Conservation (phyloP, 345 rosid genomes). For the Acer saccharum region DNA sequence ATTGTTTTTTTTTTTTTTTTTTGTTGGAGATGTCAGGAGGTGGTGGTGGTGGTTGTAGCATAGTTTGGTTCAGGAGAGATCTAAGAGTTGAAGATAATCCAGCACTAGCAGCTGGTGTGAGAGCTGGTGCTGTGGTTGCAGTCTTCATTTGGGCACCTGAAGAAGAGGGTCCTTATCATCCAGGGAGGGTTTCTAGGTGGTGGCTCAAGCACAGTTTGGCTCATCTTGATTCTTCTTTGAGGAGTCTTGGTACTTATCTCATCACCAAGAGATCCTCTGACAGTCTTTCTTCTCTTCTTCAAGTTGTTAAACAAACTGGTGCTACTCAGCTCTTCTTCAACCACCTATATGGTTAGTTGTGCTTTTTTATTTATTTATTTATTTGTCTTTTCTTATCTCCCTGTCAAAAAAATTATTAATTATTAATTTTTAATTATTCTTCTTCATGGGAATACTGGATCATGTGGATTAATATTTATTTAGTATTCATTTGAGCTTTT, state of each 20-base stretch:
- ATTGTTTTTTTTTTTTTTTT: no score
- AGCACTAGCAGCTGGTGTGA: conserved; percentile 88
- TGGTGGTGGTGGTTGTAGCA: conserved; percentile 78
- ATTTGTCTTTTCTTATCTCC: not conserved
- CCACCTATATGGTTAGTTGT: conserved; percentile 86
- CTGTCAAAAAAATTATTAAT: not conserved
- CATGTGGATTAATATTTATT: conserved; percentile 20
- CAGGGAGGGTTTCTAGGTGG: conserved; percentile 99
- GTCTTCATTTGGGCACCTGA: conserved; percentile 94
- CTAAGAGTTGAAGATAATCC: conserved; percentile 96
- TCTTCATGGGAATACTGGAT: conserved; percentile 19
- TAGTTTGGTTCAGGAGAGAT: conserved; percentile 99
- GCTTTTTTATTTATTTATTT: conserved; percentile 4
- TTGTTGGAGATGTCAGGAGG: conserved; percentile 58
- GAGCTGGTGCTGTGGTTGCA: conserved; percentile 82
- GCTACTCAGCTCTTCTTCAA: conserved; percentile 95
- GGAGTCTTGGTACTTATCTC: conserved; percentile 82
- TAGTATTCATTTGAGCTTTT: not conserved
- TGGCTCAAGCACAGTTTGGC: conserved; percentile 96
- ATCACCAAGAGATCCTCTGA: conserved; percentile 87
- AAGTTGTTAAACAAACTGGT: conserved; percentile 82
- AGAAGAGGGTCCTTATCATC: conserved; percentile 85
- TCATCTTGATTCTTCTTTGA: conserved; percentile 86
- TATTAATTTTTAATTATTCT: not conserved
- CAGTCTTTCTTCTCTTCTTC: conserved; percentile 78